These are phyloP conservation scores for Aureobasidium leucospermi DNA, from an alignment of 2,329 filamentous ascomycete species.

Conservation along the genomic window DNA sequence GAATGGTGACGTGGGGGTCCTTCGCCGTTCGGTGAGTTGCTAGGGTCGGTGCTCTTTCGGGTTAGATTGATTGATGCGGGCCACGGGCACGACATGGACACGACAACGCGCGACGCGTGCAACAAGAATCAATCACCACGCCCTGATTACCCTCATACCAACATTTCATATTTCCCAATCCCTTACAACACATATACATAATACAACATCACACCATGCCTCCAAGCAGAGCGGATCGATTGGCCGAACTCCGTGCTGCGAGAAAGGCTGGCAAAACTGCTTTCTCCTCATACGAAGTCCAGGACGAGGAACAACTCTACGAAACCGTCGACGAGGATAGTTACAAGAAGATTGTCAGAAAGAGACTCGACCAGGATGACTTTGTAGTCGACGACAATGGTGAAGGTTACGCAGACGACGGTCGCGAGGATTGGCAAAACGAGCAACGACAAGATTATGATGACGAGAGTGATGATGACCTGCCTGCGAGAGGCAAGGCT, in stretches of 20 bases:
- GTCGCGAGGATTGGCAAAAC: slow-evolving; percentile 87
- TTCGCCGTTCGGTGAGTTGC: not conserved
- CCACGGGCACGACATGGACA: not conserved
- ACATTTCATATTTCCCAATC: not conserved
- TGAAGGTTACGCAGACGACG: slow-evolving; percentile 93
- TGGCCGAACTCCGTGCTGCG: slow-evolving; percentile 75
- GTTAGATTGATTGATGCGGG: not conserved
- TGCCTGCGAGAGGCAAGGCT: slow-evolving; percentile 51
- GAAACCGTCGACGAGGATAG: slow-evolving; percentile 95
- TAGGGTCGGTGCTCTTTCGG: not conserved
- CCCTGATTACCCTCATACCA: not conserved
- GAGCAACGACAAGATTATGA: slow-evolving; percentile 57
- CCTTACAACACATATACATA: not conserved
- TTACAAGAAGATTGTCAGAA: slow-evolving; percentile 92
- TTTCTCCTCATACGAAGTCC: slow-evolving; percentile 77
- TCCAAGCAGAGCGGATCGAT: slow-evolving; percentile 25
- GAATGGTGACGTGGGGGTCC: not conserved
- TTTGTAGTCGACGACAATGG: slow-evolving; percentile 99
- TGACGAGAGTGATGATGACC: slow-evolving; percentile 69
- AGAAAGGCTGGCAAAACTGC: slow-evolving; percentile 86
- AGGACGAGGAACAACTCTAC: slow-evolving; percentile 78
- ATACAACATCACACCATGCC: slow-evolving; percentile 21
- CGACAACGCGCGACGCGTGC: not conserved
- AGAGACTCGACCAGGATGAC: slow-evolving; percentile 85
- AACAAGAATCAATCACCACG: not conserved